Conservation (phyloP, 257 asterid genomes). For the Solanum bukasovii region DNA sequence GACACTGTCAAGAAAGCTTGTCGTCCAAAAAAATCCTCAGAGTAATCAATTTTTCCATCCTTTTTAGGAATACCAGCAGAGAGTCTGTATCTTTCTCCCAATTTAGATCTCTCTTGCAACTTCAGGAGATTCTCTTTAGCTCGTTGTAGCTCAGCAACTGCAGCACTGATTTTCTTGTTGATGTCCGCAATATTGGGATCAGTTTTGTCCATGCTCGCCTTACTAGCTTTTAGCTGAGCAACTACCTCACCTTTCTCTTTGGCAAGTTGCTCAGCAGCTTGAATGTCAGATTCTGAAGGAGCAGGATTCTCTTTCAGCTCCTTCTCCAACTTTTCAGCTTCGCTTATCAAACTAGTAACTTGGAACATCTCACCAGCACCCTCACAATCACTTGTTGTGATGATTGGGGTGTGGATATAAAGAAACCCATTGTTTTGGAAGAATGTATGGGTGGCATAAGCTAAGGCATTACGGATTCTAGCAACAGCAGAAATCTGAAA, state of each 20-base stretch:
- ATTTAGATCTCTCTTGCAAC: conserved; percentile 47
- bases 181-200: not conserved
- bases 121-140: conserved; percentile 57
- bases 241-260: conserved; percentile 78
- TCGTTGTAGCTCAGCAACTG: conserved; percentile 61
- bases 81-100: conserved; percentile 48
- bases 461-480: conserved; percentile 79
- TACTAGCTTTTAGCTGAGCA: conserved; percentile 54
- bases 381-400: conserved; percentile 97
- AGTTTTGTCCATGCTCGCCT: conserved; percentile 34
- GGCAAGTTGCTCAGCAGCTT: conserved; percentile 49
- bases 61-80: conserved; percentile 63
- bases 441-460: conserved; percentile 92
- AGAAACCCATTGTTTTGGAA: conserved; percentile 83
- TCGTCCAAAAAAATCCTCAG: conserved; percentile 76
- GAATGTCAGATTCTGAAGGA: conserved; percentile 55
- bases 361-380: conserved; percentile 99
- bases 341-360: conserved; percentile 65
- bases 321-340: conserved; percentile 71
- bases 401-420: conserved; percentile 83
- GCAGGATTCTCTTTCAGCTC: conserved; percentile 64
- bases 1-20: conserved; percentile 95
- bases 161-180: conserved; percentile 36
- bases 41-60: conserved; percentile 80
- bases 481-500: conserved; percentile 79